Conservation (phyloP, 495 filamentous ascomycete species). For the Mytilinidion resinicola region DNA sequence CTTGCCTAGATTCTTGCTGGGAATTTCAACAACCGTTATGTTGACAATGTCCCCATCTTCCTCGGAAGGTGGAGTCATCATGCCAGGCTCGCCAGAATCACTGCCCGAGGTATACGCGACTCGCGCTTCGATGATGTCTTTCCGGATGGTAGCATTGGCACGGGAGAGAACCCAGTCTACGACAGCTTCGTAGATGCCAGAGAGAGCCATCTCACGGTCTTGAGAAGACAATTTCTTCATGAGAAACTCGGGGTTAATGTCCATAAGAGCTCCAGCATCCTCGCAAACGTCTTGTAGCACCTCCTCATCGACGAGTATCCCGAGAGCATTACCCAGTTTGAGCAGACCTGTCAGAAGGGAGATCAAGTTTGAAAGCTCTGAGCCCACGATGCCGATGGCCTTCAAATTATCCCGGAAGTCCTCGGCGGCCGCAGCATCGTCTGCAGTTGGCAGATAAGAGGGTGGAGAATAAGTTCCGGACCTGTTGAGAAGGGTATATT, state of each 20-base stretch:
- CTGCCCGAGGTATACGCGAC: slow-evolving; percentile 61
- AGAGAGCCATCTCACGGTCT: slow-evolving; percentile 75
- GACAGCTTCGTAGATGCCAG: slow-evolving; percentile 84
- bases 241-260: slow-evolving; percentile 80
- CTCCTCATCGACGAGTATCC: slow-evolving; percentile 79
- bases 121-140: slow-evolving; percentile 58
- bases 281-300: slow-evolving; percentile 80
- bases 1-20: slow-evolving; percentile 70
- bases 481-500: slow-evolving; percentile 70
- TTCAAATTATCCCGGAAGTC: slow-evolving; percentile 81
- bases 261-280: slow-evolving; percentile 79
- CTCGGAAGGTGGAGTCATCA: slow-evolving; percentile 53
- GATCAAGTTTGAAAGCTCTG: slow-evolving; percentile 69
- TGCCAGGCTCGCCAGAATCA: slow-evolving; percentile 44
- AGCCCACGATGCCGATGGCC: slow-evolving; percentile 85
- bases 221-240: slow-evolving; percentile 69
- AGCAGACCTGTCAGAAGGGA: slow-evolving; percentile 79
- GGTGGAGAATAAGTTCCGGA: slow-evolving; percentile 85
- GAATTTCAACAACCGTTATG: slow-evolving; percentile 83
- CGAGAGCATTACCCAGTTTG: slow-evolving; percentile 84
- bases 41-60: slow-evolving; percentile 76
- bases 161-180: slow-evolving; percentile 90
- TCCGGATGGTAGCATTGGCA: slow-evolving; percentile 80
- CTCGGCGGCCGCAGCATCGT: slow-evolving; percentile 88
- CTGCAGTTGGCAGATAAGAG: slow-evolving; percentile 83